A percentile compares a stretch with the other conserved stretches of the same genome.
These are phyloP conservation scores for Monosporozyma servazzii DNA, from an alignment of 805 yeast species.

Conservation along the genomic window DNA sequence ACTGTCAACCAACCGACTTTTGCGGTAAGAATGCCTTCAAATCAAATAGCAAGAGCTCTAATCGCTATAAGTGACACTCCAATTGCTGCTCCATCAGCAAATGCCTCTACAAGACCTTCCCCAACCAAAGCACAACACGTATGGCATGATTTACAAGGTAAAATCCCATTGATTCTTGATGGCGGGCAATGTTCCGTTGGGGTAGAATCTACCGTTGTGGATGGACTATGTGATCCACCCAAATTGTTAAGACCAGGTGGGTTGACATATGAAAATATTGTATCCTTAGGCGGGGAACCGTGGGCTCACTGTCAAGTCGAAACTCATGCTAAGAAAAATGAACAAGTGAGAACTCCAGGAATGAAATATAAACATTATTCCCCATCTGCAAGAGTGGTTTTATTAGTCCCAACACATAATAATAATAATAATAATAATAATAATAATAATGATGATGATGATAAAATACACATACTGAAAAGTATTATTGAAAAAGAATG, in stretches of 20 bases:
- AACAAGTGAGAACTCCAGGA: slow-evolving; percentile 85
- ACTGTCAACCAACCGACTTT: slow-evolving; percentile 85
- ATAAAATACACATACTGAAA: slow-evolving; percentile 24
- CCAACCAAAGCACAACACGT: slow-evolving; percentile 89
- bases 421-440: slow-evolving; percentile 31
- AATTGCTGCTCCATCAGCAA: slow-evolving; percentile 95
- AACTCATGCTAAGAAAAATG: slow-evolving; percentile 51
- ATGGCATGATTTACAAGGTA: slow-evolving; percentile 64
- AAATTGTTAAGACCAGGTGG: slow-evolving; percentile 93
- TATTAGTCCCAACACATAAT: slow-evolving; percentile 40
- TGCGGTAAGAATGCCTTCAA: slow-evolving; percentile 83
- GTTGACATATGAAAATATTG: slow-evolving; percentile 68
- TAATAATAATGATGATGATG: slow-evolving; percentile 28
- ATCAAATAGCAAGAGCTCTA: slow-evolving; percentile 84
- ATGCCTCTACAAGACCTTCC: slow-evolving; percentile 90
- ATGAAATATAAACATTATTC: slow-evolving; percentile 97
- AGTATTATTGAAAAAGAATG: slow-evolving; percentile 14
- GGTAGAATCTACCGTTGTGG: slow-evolving; percentile 88
- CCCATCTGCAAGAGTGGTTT: slow-evolving; percentile 73
- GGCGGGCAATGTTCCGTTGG: slow-evolving; percentile 89
- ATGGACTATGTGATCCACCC: slow-evolving; percentile 80
- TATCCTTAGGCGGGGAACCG: slow-evolving; percentile 48
- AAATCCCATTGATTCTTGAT: slow-evolving; percentile 76
- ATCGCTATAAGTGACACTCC: slow-evolving; percentile 81
- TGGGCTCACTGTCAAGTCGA: slow-evolving; percentile 64